A percentile compares a stretch with the other conserved stretches of the same genome.
Conservation (phyloP, 2,329 filamentous ascomycete species). For the Fusarium pininemorale region DNA sequence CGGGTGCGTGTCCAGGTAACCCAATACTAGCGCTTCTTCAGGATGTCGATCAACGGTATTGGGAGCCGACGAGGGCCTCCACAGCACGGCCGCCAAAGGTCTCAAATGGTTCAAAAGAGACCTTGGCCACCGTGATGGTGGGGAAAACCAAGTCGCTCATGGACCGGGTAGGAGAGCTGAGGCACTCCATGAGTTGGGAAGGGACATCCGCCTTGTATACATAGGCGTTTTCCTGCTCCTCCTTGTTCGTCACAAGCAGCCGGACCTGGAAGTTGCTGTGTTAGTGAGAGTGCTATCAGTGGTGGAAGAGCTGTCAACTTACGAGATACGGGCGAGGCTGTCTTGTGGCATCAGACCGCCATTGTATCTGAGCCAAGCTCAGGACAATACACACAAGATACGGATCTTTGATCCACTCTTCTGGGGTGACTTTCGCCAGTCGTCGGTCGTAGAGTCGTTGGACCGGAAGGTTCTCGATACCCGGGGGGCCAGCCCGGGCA, state of each 20-base stretch:
- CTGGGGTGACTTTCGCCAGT: background rate
- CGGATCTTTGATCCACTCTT: background rate
- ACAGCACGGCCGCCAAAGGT: background rate
- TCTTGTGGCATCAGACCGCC: background rate
- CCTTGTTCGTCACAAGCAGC: background rate
- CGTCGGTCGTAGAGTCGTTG: background rate
- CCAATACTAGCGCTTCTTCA: accelerated
- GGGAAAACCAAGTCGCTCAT: background rate
- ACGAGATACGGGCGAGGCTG: background rate
- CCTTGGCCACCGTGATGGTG: background rate
- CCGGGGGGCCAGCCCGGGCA: background rate
- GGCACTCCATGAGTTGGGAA: background rate
- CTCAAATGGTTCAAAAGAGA: background rate
- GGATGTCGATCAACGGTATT: background rate
- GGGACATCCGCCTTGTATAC: background rate
- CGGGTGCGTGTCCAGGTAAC: too few relatives aligned
- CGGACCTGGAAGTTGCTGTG: background rate
- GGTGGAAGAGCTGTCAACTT: background rate
- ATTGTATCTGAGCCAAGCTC: background rate
- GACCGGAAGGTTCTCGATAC: background rate
- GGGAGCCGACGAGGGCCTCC: background rate
- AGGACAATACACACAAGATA: background rate
- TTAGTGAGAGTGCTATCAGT: background rate
- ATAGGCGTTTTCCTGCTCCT: background rate
- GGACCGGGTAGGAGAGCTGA: background rate